Conservation (phyloP, 495 filamentous ascomycete genomes). For the Pseudevernia furfuracea region DNA sequence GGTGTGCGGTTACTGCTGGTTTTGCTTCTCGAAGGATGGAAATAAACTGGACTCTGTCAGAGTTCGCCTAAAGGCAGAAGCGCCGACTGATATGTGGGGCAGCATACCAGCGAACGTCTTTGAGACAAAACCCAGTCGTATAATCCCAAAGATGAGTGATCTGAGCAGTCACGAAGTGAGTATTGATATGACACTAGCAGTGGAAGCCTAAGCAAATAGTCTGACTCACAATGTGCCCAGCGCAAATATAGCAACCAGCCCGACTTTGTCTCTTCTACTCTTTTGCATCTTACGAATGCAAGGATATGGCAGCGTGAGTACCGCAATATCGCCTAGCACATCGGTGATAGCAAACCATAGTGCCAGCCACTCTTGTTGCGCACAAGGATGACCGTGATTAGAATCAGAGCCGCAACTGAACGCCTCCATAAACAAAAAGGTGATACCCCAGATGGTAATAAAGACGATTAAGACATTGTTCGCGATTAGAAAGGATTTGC, state of each 20-base stretch:
- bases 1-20: not conserved
- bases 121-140: constrained; percentile 7
- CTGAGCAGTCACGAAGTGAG: not conserved
- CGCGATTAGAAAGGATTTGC: not conserved
- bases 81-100: too few relatives aligned
- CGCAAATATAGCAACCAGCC: constrained; percentile 2
- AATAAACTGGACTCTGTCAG: not conserved
- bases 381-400: not conserved
- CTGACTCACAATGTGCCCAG: constrained; percentile 10
- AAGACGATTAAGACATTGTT: constrained; percentile 8
- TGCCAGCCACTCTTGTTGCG: not conserved
- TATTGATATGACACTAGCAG: not conserved
- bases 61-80: not conserved
- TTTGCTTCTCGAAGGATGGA: not conserved
- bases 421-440: constrained; percentile 2
- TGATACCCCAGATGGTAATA: constrained; percentile 5
- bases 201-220: not conserved
- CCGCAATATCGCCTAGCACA: constrained; percentile 8
- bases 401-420: not conserved
- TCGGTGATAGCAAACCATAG: constrained; percentile 18
- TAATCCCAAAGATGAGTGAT: constrained; percentile 3
- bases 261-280: constrained; percentile 5
- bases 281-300: constrained; percentile 12
- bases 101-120: constrained; percentile 9
- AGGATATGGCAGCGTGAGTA: constrained; percentile 12